Evolutionary conservation across 176 grass and related monocot species (phyloP), one percentile per base, ranked within the genome.

Genomic region (Puya raimondii): DNA sequence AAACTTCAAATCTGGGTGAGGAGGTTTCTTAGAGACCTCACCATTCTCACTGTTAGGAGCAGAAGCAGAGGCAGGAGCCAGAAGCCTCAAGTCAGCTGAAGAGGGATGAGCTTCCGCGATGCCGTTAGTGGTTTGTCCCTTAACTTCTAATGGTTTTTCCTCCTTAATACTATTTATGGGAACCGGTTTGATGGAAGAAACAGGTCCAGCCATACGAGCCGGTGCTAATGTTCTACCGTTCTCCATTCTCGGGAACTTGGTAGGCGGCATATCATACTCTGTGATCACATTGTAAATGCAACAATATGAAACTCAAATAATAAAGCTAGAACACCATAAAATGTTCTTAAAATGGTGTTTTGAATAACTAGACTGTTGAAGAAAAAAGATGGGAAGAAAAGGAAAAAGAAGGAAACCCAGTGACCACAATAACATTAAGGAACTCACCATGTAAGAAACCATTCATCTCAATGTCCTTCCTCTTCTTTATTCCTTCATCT

Each of bases 371-470:
- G 42, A 54, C 29, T 33, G 73, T 64, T 47, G 50, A 50, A 50
- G n/a, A 56, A 73, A 80, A 73, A 73, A 42, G 33, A 42, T 5
- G 72, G 53, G 33, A 73, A 69, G 61, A 26, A 76, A 63, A 52
- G 42, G 12, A 11, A 64, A 64, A 70, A 50, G 64, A 26, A 23
- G 50, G 26, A 47, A 49, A 67, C 8, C 15, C 47, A 54, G 10
- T 42, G 33, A 42, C 33, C 33, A 42, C 33, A 42, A 42, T 7
- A 42, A 42, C 33, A 42, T 42, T 42, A 69, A 77, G 85, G 48
- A 82, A 88, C 86, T 85, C 82, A 89, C 86, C 78, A 82, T 82
- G 86, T 73, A 77, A 76, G 79, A 76, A 85, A 77, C 79, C 83
- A 83, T 90, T 90, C 61, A 64, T 90, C 65, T 91, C 85, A 9